Evolutionary conservation across 306 rosid genomes (phyloP).

Genomic region (Psophocarpus tetragonolobus): DNA sequence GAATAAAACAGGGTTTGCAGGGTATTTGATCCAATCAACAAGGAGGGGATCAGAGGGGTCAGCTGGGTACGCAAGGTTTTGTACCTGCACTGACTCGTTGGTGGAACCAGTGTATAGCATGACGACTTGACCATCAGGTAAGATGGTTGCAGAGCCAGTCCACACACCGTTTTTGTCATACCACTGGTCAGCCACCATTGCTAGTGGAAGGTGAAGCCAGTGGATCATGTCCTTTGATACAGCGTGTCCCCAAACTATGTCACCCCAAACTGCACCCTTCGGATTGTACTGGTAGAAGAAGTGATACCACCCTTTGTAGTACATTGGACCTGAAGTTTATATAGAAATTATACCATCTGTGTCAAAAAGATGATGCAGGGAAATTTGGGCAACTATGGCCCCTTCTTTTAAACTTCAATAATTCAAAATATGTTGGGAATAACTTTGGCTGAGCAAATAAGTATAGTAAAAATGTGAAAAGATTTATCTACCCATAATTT

Average conservation of each 20-base stretch:
- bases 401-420: background rate
- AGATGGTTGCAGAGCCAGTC: conserved; percentile 90
- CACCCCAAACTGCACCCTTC: conserved; percentile 77
- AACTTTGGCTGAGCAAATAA: background rate
- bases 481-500: background rate
- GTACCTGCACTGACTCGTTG: conserved; percentile 73
- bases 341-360: background rate
- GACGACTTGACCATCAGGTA: conserved; percentile 56
- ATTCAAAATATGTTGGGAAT: background rate
- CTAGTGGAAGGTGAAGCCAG: conserved; percentile 87
- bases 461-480: background rate
- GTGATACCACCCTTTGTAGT: conserved; percentile 91
- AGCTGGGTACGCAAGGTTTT: conserved; percentile 76
- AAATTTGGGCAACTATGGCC: background rate
- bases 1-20: conserved; percentile 64
- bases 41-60: conserved; percentile 75
- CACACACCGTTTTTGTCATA: conserved; percentile 78
- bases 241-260: conserved; percentile 90
- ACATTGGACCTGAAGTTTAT: conserved; percentile 64
- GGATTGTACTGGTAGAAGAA: conserved; percentile 92
- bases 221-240: conserved; percentile 80
- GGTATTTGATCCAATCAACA: conserved; percentile 67
- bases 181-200: conserved; percentile 80
- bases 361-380: background rate
- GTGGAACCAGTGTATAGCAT: conserved; percentile 93